Evolutionary conservation across 768 basidiomycete species (phyloP), one percentile per base, ranked within the genome.

Genomic region (Lentinula raphanica): DNA sequence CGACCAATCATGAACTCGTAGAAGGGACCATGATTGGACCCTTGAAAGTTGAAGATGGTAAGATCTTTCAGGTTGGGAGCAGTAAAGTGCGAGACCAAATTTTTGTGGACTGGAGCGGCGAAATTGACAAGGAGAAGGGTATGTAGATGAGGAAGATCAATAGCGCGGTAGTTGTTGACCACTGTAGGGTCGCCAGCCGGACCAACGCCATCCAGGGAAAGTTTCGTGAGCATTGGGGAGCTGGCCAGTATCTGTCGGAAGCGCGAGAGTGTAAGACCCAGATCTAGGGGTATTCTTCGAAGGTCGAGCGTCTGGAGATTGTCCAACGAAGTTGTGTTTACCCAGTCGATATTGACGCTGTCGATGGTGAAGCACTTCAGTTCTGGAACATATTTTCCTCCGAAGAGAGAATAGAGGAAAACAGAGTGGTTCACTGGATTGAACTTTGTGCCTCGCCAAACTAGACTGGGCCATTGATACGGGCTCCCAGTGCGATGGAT

Each of bases 231-330:
- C 5, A 68, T 69, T 12, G 83, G 81, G 56, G 77, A 85, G 46
- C 65, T 70, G 9, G 56, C 55, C 12, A 88, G 76, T 25, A 90
- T 74, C 27, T 76, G 69, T 35, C 80, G 78, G 68, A 88, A 87
- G 23, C 75, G 75, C 7, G 59, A 36, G 13, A 83, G 68, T 35
- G 72, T 72, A 4, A 86, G 87, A 25, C 75, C 77, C 17, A 77
- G 70, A 3, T 81, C 70, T n/a, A 83, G 69, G 17, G 85, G 76
- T 55, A 89, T 76, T 28, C 82, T 79, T 39, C 87, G 80, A 54
- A 91, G 70, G 62, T 89, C 87, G 54, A 91, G 74, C 9, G 79
- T 79, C 23, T 78, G 77, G n/a, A 91, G 79, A 62, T 87, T 82
- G 31, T 67, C 63, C 8, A 86, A 65, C 27, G 53, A 68, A 55